Base-by-base conservation (phyloP, 2,329 filamentous ascomycete species). In the Penicillium oxalicum region DNA sequence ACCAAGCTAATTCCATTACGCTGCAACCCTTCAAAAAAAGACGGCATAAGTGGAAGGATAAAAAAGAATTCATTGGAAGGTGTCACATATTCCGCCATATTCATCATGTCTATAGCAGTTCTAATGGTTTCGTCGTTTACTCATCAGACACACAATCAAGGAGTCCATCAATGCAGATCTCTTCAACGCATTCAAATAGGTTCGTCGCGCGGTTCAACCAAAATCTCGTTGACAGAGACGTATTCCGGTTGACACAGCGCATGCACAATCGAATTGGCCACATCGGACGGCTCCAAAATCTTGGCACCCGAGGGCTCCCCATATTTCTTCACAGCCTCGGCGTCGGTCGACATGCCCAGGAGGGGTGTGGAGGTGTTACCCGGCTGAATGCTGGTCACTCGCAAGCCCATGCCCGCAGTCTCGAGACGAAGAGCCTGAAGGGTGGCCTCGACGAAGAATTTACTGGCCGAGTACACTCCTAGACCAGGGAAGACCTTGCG, bases 371-470 rank as follows among this genome's bases (percentile, higher is more conserved):
- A 78, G 1, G 83, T 84, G 63, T 91, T 91, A 0, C 87, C 87
- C 0, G 87, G 87, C 71, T 91, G 87, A 2, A 91, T 77, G 33
- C 79, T 76, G 0, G 87, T 90, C 36, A 91, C 86, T 2, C 86
- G 76, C 42, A 91, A 69, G 0, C 87, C 87, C 0, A 79, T 79
- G 0, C 85, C 86, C 0, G 84, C 87, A 0, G 86, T 91, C 74
- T 91, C 87, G 6, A 91, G 70, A 7, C 87, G 81, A 56, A 91
- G 69, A 29, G 76, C 76, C 67, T 91, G 87, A n/a, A 91, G 75
- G 0, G 86, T 87, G 1, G 86, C 87, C 66, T 91, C 87, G 47
- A 91, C 86, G 63, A 91, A 91, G 77, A 91, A 89, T 66, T 91
- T 91, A 68, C 81, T 86, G 26, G 85, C 87, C 0, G 85, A 88